phyloP scores from a whole-genome alignment of 1,284 basidiomycete species.

The Irpex lacteus region DNA sequence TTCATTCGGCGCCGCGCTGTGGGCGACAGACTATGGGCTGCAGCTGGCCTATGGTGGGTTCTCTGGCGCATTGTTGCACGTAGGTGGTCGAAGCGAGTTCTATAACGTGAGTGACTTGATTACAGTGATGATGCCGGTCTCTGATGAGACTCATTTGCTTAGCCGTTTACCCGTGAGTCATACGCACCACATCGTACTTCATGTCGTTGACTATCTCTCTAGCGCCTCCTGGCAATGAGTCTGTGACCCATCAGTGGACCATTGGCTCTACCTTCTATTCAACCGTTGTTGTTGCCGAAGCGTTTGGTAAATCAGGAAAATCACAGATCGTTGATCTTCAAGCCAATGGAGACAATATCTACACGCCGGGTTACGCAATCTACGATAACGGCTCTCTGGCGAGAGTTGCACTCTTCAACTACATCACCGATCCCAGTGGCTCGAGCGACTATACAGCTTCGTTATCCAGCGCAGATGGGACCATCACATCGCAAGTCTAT shows the following conservation, averaged over 20 bases:
- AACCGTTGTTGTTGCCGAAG: constrained; percentile 65
- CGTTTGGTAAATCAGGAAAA: constrained; percentile 56
- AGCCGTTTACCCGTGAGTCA: constrained; percentile 6
- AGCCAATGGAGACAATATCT: constrained; percentile 45
- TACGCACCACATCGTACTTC: neutral
- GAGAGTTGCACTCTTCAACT: constrained; percentile 70
- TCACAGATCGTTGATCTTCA: constrained; percentile 61
- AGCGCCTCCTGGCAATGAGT: constrained; percentile 62
- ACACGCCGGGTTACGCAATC: constrained; percentile 70
- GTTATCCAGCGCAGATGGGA: constrained; percentile 42
- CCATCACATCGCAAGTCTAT: constrained; percentile 42
- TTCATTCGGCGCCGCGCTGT: constrained; percentile 67
- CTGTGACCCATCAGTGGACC: constrained; percentile 57
- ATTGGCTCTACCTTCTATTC: constrained; percentile 70
- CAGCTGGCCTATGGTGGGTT: constrained; percentile 63
- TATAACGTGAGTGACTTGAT: constrained; percentile 49
- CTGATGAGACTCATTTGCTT: neutral
- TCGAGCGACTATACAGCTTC: constrained; percentile 48
- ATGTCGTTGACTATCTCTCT: constrained; percentile 6
- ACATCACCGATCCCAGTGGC: constrained; percentile 50
- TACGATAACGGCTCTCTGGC: constrained; percentile 60
- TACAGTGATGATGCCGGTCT: neutral
- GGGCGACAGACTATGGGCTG: constrained; percentile 66
- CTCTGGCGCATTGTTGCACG: constrained; percentile 52
- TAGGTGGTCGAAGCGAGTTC: constrained; percentile 63